Conservation (phyloP, 2,329 filamentous ascomycete species). For the Talaromyces atroroseus region DNA sequence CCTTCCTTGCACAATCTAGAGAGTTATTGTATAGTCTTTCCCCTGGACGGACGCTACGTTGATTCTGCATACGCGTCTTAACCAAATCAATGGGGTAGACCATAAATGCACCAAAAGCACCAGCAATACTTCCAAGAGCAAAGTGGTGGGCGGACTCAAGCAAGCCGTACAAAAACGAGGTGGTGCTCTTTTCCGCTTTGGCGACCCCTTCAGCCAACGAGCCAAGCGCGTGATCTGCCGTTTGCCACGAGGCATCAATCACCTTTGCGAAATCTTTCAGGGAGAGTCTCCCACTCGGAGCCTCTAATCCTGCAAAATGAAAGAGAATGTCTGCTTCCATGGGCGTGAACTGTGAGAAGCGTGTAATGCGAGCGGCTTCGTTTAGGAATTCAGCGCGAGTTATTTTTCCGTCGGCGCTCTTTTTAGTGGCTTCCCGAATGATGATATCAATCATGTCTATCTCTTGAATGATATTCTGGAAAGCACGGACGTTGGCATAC, state of each 20-base stretch:
- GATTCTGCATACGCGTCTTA: slow-evolving; percentile 98
- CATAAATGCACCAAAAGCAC: slow-evolving; percentile 98
- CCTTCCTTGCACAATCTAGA: slow-evolving; percentile 88
- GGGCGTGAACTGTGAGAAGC: slow-evolving; percentile 93
- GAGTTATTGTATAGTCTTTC: slow-evolving; percentile 96
- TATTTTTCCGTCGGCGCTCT: slow-evolving; percentile 85
- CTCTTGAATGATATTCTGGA: slow-evolving; percentile 95
- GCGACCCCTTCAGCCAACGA: slow-evolving; percentile 46
- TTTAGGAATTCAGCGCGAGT: slow-evolving; percentile 91
- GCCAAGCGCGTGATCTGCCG: slow-evolving; percentile 40
- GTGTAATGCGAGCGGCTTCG: slow-evolving; percentile 82
- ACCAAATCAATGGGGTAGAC: slow-evolving; percentile 98
- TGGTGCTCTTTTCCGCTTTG: slow-evolving; percentile 47
- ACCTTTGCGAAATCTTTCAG: slow-evolving; percentile 89
- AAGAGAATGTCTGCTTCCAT: slow-evolving; percentile 99
- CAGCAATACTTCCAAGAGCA: slow-evolving; percentile 77
- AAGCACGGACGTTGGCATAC: slow-evolving; percentile 94
- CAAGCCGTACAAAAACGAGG: slow-evolving; percentile 57
- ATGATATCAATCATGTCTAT: slow-evolving; percentile 97
- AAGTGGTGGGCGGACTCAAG: slow-evolving; percentile 87
- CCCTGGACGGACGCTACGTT: slow-evolving; percentile 74
- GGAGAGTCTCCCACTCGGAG: slow-evolving; percentile 77
- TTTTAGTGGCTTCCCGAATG: slow-evolving; percentile 75
- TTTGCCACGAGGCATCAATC: slow-evolving; percentile 86
- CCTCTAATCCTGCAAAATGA: slow-evolving; percentile 91